Percentiles rank a stretch among this genome's conserved stretches.
Evolutionary conservation across 352 stramenopile species (phyloP).

Genomic region (Phytopythium montanum): DNA sequence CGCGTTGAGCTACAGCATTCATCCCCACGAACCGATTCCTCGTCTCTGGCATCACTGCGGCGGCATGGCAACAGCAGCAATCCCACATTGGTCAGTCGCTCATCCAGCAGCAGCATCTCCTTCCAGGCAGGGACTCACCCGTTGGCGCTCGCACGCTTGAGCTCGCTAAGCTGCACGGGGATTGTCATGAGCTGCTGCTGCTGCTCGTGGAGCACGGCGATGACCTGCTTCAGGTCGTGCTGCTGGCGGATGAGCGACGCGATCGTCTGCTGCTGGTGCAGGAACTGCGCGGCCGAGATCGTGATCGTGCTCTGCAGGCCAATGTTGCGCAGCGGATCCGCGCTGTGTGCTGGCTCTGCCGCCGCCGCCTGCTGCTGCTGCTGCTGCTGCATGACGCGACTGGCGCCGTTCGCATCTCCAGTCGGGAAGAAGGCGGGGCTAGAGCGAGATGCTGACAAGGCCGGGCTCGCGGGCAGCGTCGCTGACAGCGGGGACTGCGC

Average conservation of each 20-base stretch:
- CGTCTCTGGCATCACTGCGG: conserved; percentile 39
- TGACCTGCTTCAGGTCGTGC: conserved; percentile 81
- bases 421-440: not conserved
- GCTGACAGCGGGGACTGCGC: conserved; percentile 1
- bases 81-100: not conserved
- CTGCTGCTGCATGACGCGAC: conserved; percentile 1
- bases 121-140: conserved; percentile 24
- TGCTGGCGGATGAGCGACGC: conserved; percentile 77
- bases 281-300: conserved; percentile 66
- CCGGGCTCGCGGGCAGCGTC: not conserved
- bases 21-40: conserved; percentile 38
- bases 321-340: not conserved
- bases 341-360: not conserved
- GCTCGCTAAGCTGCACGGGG: conserved; percentile 58
- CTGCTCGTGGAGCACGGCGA: conserved; percentile 69
- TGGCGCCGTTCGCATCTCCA: not conserved
- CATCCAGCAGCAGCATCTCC: not conserved
- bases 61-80: not conserved
- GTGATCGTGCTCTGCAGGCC: conserved; percentile 51
- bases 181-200: conserved; percentile 75
- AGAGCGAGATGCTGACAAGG: conserved; percentile 1
- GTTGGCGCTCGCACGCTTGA: conserved; percentile 48
- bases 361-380: not conserved
- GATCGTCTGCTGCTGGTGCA: conserved; percentile 83
- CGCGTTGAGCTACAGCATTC: no score